Percentiles rank a stretch among this genome's conserved stretches.
Conservation (phyloP, 352 stramenopile genomes). For the Phytophthora quininea region DNA sequence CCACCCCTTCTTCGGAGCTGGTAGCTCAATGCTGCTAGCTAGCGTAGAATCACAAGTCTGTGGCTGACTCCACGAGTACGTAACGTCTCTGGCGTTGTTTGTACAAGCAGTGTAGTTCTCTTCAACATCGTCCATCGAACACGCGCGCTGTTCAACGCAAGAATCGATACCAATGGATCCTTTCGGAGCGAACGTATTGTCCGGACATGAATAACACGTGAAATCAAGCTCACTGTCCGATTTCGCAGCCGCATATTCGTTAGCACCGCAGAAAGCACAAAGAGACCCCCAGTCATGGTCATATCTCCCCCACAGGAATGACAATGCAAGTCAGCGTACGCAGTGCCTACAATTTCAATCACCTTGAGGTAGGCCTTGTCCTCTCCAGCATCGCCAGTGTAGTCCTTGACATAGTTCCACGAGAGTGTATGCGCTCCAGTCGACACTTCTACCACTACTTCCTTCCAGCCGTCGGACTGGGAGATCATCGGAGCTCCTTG, state of each 20-base stretch:
- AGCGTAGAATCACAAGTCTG: slow-evolving; percentile 64
- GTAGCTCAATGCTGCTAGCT: slow-evolving; percentile 48
- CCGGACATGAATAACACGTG: slow-evolving; percentile 70
- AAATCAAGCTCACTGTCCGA: slow-evolving; percentile 82
- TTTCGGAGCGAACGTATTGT: slow-evolving; percentile 65
- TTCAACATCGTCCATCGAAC: slow-evolving; percentile 63
- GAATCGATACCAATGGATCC: slow-evolving; percentile 76
- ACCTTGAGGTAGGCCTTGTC: slow-evolving; percentile 80
- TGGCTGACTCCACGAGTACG: slow-evolving; percentile 70
- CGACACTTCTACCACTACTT: slow-evolving; percentile 58
- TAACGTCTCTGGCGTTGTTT: slow-evolving; percentile 59
- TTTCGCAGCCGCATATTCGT: slow-evolving; percentile 75
- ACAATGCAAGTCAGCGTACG: slow-evolving; percentile 73
- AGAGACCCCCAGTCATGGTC: slow-evolving; percentile 78
- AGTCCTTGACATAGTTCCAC: slow-evolving; percentile 88
- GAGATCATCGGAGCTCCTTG: slow-evolving; percentile 59
- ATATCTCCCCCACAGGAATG: slow-evolving; percentile 79
- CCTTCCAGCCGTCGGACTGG: slow-evolving; percentile 72
- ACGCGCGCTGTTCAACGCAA: slow-evolving; percentile 70
- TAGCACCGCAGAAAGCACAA: slow-evolving; percentile 79
- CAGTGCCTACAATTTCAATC: slow-evolving; percentile 84
- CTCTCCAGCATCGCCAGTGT: slow-evolving; percentile 64
- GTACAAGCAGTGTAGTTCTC: slow-evolving; percentile 65
- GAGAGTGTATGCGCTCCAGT: slow-evolving; percentile 71
- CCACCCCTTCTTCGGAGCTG: slow-evolving; percentile 38